A percentile compares a stretch with the other conserved stretches of the same genome.
Evolutionary conservation across 768 basidiomycete species (phyloP).

Genomic region (Solioccasus polychromus): DNA sequence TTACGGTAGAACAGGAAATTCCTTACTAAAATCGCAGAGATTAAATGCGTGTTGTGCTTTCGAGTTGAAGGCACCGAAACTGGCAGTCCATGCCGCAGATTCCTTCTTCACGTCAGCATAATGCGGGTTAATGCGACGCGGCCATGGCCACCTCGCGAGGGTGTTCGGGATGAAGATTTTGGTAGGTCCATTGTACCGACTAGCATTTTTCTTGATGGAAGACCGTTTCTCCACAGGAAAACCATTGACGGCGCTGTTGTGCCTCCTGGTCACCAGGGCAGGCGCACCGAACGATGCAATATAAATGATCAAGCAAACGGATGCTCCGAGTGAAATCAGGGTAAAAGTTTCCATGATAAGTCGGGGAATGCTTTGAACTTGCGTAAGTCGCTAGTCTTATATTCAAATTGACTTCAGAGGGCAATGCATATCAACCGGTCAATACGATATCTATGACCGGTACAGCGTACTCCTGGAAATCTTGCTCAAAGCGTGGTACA

Average conservation of each 20-base stretch:
- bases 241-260: neutral
- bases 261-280: neutral
- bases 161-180: conserved; percentile 13
- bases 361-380: neutral
- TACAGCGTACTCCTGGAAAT: too few species aligned
- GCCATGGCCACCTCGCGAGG: conserved; percentile 15
- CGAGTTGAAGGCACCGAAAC: conserved; percentile 8
- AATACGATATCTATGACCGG: too few species aligned
- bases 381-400: neutral
- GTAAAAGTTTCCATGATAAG: neutral
- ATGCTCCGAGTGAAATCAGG: neutral
- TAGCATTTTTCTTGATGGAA: too few species aligned
- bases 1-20: neutral
- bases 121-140: conserved; percentile 6
- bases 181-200: neutral
- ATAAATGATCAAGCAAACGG: neutral
- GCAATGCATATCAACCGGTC: too few species aligned
- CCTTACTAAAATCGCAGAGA: conserved; percentile 10
- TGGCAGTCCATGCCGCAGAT: conserved; percentile 3
- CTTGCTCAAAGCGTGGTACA: too few species aligned
- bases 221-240: neutral
- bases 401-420: too few species aligned
- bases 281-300: neutral
- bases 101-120: conserved; percentile 4
- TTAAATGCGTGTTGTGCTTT: conserved; percentile 13